phyloP scores from a whole-genome alignment of 495 filamentous ascomycete genomes.

The Penicillium chermesinum region DNA sequence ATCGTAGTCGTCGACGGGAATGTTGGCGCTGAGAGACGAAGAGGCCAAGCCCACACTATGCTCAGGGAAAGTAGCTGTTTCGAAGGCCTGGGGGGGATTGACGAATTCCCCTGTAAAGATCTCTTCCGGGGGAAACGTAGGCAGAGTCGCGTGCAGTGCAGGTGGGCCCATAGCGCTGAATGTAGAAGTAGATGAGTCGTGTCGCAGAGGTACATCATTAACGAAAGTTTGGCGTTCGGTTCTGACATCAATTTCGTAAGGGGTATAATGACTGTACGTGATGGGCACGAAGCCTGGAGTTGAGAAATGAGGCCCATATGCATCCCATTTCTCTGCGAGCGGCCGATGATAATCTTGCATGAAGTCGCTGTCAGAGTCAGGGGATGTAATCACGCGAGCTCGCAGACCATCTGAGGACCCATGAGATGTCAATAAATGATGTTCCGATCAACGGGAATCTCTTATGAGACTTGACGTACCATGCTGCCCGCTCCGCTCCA shows the following conservation, averaged over 20 bases:
- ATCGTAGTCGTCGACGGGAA: conserved; percentile 87
- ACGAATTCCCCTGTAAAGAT: conserved; percentile 69
- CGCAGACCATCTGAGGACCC: conserved; percentile 9
- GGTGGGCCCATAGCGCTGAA: conserved; percentile 84
- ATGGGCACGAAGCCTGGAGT: conserved; percentile 33
- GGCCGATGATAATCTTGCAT: not conserved
- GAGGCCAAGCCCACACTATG: conserved; percentile 9
- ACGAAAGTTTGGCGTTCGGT: conserved; percentile 93
- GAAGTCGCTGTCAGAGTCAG: not conserved
- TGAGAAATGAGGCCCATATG: conserved; percentile 50
- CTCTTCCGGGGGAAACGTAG: conserved; percentile 63
- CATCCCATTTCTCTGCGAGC: conserved; percentile 46
- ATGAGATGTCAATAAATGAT: not conserved
- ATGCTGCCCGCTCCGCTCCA: conserved; percentile 61
- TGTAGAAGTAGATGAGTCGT: conserved; percentile 79
- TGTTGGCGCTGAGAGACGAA: conserved; percentile 45
- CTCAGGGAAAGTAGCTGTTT: not conserved
- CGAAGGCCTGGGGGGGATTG: conserved; percentile 27
- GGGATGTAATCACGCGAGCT: not conserved
- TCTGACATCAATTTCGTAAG: conserved; percentile 93
- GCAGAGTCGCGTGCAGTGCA: conserved; percentile 58
- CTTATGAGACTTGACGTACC: not conserved
- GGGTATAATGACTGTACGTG: conserved; percentile 47
- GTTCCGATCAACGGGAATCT: too few relatives aligned
- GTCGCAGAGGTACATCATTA: conserved; percentile 76